Conservation (phyloP, 768 basidiomycete genomes). For the Megacollybia marginata region DNA sequence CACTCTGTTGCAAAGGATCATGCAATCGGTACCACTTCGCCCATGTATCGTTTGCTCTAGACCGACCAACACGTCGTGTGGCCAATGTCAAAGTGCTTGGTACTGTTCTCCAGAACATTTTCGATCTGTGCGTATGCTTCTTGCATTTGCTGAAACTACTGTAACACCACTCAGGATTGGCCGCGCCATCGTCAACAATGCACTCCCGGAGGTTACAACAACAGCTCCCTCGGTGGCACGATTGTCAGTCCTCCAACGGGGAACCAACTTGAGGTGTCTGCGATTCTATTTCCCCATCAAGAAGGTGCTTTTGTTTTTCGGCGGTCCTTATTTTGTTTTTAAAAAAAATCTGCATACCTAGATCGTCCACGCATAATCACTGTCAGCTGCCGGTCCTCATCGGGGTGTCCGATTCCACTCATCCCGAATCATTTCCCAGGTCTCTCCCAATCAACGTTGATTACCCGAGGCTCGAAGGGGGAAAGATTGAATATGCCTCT, state of each 20-base stretch:
- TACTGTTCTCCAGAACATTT: conserved; percentile 79
- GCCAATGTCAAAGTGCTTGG: conserved; percentile 76
- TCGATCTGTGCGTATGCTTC: conserved; percentile 40
- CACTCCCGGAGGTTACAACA: conserved; percentile 47
- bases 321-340: no score
- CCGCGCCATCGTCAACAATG: conserved; percentile 67
- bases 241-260: conserved; percentile 71
- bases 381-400: conserved; percentile 65
- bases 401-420: conserved; percentile 65
- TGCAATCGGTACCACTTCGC: conserved; percentile 35
- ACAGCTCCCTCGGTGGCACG: conserved; percentile 41
- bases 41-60: conserved; percentile 72
- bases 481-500: conserved; percentile 79
- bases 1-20: background rate
- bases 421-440: conserved; percentile 55
- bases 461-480: conserved; percentile 78
- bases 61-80: conserved; percentile 67
- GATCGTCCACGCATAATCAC: conserved; percentile 70
- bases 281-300: conserved; percentile 51
- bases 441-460: conserved; percentile 54
- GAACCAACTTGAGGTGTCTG: conserved; percentile 55
- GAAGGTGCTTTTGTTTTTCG: no score
- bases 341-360: conserved; percentile 21
- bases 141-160: conserved; percentile 3
- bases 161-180: conserved; percentile 56